These are phyloP conservation scores for Exophiala bonariae DNA, from an alignment of 2,329 filamentous ascomycete genomes.

Conservation along the genomic window DNA sequence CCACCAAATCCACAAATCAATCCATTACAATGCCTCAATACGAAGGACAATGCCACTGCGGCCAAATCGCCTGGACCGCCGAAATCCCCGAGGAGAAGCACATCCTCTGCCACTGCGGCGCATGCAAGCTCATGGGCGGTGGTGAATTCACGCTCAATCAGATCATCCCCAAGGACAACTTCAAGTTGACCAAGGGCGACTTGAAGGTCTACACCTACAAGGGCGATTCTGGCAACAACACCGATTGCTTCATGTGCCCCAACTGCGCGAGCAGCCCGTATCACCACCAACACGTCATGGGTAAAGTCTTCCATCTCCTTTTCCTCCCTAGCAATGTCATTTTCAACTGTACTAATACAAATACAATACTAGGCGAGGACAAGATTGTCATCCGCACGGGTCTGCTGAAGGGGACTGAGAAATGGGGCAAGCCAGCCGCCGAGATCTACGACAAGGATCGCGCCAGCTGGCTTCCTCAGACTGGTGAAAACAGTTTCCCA, in stretches of 20 bases:
- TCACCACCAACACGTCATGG: conserved; percentile 55
- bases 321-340: no score
- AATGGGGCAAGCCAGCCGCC: conserved; percentile 48
- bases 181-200: conserved; percentile 54
- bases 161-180: conserved; percentile 49
- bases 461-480: conserved; percentile 50
- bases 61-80: conserved; percentile 53
- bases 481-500: conserved; percentile 22
- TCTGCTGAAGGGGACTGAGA: conserved; percentile 47
- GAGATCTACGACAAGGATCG: conserved; percentile 58
- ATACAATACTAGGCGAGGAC: conserved; percentile 34
- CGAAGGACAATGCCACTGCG: conserved; percentile 57
- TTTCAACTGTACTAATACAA: no score
- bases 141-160: conserved; percentile 56
- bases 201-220: conserved; percentile 56
- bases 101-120: conserved; percentile 55
- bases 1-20: no score
- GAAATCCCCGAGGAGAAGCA: conserved; percentile 48
- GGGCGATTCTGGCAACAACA: conserved; percentile 56
- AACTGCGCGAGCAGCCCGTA: conserved; percentile 58
- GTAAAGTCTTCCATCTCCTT: no score
- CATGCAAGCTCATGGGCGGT: conserved; percentile 56
- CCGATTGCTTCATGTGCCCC: conserved; percentile 60
- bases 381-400: conserved; percentile 55
- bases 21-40: conserved; percentile 33